Base-by-base conservation (phyloP, 176 grass and related monocot genomes). In the Raddia guianensis region DNA sequence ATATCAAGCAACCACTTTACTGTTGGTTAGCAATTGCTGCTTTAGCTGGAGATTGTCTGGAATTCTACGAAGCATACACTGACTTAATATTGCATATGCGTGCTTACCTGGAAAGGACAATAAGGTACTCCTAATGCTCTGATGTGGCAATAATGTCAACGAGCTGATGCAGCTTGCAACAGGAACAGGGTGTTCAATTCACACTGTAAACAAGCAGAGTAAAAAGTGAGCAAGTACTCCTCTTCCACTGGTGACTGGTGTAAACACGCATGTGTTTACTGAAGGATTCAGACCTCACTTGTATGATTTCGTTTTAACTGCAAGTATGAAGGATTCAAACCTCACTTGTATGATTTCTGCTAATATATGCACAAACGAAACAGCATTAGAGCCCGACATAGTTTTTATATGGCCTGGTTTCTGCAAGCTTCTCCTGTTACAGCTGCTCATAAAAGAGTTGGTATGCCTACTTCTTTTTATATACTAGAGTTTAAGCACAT, bases 21-120 rank as follows among this genome's bases (percentile, higher is more conserved):
- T 79, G 9, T 43, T 76, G 54, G 76, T 49, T 27, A 85, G 64
- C 42, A 85, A 84, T 75, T 78, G 47, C 75, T 35, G 18, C 16
- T 32, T 75, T 55, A 75, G 81, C 81, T 84, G 76, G 69, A 84
- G 82, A 84, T 55, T 68, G 56, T 63, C 75, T 71, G 74, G 68
- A 68, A 66, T 43, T 37, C 50, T 62, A 81, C 63, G 32, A 65
- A 62, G 8, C 13, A 78, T 83, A 19, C 16, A 78, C 43, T 12
- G 55, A 7, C 16, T 27, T 20, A 49, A 70, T 80, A 40, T 40
- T 40, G 37, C 37, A 40, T 40, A 79, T 27, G 79, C 16, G 14
- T 84, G 69, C 69, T 74, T 74, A 88, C 34, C 75, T 84, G 32
- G 66, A 32, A 19, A 82, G 49, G 74, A 9, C 68, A 61, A 68